Base-by-base conservation (phyloP, 441 rosid species). In the Erysimum cheiri region DNA sequence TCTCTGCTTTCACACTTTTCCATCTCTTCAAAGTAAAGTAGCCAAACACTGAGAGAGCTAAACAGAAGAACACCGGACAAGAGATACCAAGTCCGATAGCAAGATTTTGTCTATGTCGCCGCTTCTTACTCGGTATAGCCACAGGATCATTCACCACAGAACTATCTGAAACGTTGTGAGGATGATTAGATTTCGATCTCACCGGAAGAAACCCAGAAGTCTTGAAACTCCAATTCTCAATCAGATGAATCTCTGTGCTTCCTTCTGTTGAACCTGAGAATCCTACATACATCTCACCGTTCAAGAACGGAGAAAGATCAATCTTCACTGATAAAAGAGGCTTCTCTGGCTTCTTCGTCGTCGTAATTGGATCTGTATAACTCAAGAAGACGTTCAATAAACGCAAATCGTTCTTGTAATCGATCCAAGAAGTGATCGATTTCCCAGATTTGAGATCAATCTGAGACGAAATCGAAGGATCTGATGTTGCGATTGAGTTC, bases 241-340 rank as follows among this genome's bases (percentile, higher is more conserved):
- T 80, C 66, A 82, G 66, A 76, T 94, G 98, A 73, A 87, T 74
- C 83, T 92, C 99, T 3, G 99, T 92, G 68, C 96, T 92, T 43
- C 98, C 96, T 77, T 94, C 98, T 1, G 94, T 92, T 35, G 99
- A 88, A 33, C 88, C 99, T 0, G 99, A 86, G 73, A 94, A 92
- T 4, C 99, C 99, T 32, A 82, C 89, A 40, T 80, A 88, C 89
- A 84, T 84, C 39, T 60, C 69, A 47, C 82, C 87, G 39, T 80
- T 81, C 33, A 90, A 86, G 63, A 77, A 76, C 36, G 59, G 82
- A n/a, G 96, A 86, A 53, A 92, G 91, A 67, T 92, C 96, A 31
- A 88, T 48, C 22, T 79, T 68, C 7, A 85, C 89, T 6, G 78
- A 65, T 26, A 90, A 67, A 4, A 90, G 44, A 6, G 98, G 90